Evolutionary conservation across 2,329 filamentous ascomycete genomes (phyloP), one percentile per base, ranked within the genome.

Genomic region (Trichoderma koningiopsis): DNA sequence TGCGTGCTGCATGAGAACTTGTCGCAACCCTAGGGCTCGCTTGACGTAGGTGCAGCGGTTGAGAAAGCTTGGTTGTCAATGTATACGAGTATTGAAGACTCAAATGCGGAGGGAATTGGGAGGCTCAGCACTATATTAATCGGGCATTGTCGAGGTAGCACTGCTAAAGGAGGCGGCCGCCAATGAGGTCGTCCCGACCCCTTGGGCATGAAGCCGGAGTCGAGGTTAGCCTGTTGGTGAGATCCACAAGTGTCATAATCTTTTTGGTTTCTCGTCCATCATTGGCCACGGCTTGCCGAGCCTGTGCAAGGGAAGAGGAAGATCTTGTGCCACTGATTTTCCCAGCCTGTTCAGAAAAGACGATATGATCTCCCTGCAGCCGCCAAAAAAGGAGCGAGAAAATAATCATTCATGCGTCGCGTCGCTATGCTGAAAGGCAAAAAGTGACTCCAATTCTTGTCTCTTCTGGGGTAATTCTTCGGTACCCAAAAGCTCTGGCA

Each of bases 231-330:
- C 55, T 57, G 33, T 29, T 63, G 55, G 29, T 52, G 22, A 22
- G 43, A 60, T 31, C 68, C 68, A 66, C 68, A 69, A 35, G 24
- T 40, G 68, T 69, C 61, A 65, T 56, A 7, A 55, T 61, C 55
- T 53, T 33, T 47, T 55, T 24, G 37, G 55, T 29, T 27, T 13
- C 22, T 29, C 68, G 43, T 60, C 57, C 35, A 58, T 62, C 29
- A 69, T 69, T 69, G 68, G 68, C 60, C 55, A 65, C 16, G 43
- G 40, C 60, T 33, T 69, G 22, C 60, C 55, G 60, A 43, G 55
- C 43, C 53, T 31, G 19, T 64, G 13, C 24, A 55, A 65, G 43
- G 60, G 49, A 62, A 47, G 40, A 35, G 33, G 55, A 37, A 33
- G 19, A 66, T 60, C 43, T 65, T 65, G 60, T 43, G 59, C 61